Evolutionary conservation across 495 filamentous ascomycete genomes (phyloP).

Genomic region (Trichoderma asperelloides): DNA sequence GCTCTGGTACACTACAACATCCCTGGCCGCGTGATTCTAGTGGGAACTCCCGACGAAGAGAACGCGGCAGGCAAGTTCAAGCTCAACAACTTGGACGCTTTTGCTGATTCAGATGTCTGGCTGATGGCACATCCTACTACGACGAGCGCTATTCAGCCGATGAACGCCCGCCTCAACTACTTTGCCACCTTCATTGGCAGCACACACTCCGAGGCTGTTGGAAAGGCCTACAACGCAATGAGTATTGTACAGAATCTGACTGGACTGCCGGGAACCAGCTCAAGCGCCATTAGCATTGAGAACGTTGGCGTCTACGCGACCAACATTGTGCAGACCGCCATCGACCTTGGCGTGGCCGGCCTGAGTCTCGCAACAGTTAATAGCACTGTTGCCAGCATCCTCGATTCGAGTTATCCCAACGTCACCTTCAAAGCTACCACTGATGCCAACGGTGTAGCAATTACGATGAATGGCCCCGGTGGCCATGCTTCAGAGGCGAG

Average conservation of each 20-base stretch:
- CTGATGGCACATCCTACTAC: constrained; percentile 40
- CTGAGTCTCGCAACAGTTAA: constrained; percentile 14
- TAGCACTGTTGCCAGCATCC: constrained; percentile 12
- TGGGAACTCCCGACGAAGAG: constrained; percentile 52
- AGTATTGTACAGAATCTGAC: constrained; percentile 15
- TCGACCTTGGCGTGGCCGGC: constrained; percentile 15
- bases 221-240: constrained; percentile 17
- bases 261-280: constrained; percentile 14
- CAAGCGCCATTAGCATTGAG: constrained; percentile 21
- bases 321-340: constrained; percentile 21
- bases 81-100: constrained; percentile 44
- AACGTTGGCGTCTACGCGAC: constrained; percentile 34
- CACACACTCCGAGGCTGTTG: constrained; percentile 16
- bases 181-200: constrained; percentile 13
- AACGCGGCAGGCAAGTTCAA: constrained; percentile 47
- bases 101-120: constrained; percentile 43
- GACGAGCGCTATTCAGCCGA: constrained; percentile 18
- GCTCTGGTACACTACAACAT: constrained; percentile 31
- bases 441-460: constrained; percentile 11
- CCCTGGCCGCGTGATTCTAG: constrained; percentile 38
- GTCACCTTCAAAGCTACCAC: constrained; percentile 14
- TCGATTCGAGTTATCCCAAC: constrained; percentile 13
- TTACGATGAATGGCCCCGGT: constrained; percentile 17
- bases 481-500: constrained; percentile 20
- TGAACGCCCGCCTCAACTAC: constrained; percentile 18